These are phyloP conservation scores for Backusella australiensis DNA, from an alignment of 192 early-diverging fungal species.

Conservation along the genomic window DNA sequence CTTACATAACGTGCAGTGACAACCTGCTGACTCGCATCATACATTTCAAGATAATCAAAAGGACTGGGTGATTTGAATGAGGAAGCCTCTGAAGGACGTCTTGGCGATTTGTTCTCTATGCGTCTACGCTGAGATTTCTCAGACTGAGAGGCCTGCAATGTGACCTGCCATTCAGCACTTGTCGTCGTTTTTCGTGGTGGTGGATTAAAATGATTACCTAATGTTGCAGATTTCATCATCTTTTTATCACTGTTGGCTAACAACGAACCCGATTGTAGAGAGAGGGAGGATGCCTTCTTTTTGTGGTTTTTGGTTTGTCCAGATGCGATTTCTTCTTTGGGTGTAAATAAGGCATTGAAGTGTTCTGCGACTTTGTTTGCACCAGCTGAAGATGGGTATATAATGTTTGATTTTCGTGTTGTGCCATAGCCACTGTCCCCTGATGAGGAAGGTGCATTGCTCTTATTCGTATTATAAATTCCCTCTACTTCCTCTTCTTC, in stretches of 20 bases:
- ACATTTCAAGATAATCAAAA: not conserved
- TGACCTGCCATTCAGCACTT: not conserved
- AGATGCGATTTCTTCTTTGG: not conserved
- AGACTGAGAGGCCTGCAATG: not conserved
- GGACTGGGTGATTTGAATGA: not conserved
- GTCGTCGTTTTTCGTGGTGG: not conserved
- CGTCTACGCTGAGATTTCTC: not conserved
- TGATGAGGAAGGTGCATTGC: conserved; percentile 11
- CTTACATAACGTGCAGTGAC: conserved; percentile 50
- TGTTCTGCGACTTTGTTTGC: not conserved
- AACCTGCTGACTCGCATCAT: conserved; percentile 34
- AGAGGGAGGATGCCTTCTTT: not conserved
- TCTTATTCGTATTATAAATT: conserved; percentile 4
- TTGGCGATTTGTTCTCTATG: not conserved
- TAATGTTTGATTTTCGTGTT: conserved; percentile 2
- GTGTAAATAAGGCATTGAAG: not conserved
- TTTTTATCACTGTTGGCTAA: not conserved
- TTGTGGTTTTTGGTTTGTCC: not conserved
- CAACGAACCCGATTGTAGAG: not conserved
- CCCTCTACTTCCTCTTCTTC: not conserved
- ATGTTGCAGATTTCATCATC: conserved; percentile 3
- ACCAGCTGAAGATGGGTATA: not conserved
- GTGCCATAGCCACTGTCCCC: conserved; percentile 20
- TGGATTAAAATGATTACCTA: not conserved
- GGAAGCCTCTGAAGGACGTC: not conserved